phyloP scores from a whole-genome alignment of 305 asterid species.

The Solanum hybrid region DNA sequence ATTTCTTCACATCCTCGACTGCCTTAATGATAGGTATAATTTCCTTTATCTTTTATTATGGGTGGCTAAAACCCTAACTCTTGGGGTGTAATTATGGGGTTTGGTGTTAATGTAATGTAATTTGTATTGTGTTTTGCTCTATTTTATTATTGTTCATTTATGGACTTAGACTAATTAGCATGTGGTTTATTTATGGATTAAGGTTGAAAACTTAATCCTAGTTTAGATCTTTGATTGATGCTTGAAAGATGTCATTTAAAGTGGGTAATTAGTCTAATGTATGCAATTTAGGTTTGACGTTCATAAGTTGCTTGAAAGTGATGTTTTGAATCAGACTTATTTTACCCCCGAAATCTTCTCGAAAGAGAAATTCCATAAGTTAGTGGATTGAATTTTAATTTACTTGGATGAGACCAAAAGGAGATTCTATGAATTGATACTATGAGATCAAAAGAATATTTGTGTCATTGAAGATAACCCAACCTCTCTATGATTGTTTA shows the following conservation, averaged over 20 bases:
- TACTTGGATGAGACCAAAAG: background rate
- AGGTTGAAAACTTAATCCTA: background rate
- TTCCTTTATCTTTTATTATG: background rate
- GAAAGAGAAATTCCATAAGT: background rate
- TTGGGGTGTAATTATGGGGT: background rate
- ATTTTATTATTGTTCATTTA: background rate
- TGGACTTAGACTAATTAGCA: background rate
- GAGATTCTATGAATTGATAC: background rate
- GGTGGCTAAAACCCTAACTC: background rate
- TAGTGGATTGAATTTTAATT: background rate
- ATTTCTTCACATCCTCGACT: background rate
- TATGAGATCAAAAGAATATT: background rate
- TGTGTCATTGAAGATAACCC: background rate
- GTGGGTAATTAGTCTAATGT: background rate
- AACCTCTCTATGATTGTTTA: background rate
- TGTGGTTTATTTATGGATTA: background rate
- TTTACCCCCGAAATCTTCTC: background rate
- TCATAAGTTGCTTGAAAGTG: background rate
- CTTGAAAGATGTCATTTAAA: background rate
- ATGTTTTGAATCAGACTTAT: background rate
- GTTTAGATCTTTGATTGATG: background rate
- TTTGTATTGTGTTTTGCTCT: background rate
- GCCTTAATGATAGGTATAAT: background rate
- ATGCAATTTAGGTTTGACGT: background rate
- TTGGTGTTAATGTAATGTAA: background rate